phyloP scores from a whole-genome alignment of 2,329 filamentous ascomycete species.

The Epichloe baconii region DNA sequence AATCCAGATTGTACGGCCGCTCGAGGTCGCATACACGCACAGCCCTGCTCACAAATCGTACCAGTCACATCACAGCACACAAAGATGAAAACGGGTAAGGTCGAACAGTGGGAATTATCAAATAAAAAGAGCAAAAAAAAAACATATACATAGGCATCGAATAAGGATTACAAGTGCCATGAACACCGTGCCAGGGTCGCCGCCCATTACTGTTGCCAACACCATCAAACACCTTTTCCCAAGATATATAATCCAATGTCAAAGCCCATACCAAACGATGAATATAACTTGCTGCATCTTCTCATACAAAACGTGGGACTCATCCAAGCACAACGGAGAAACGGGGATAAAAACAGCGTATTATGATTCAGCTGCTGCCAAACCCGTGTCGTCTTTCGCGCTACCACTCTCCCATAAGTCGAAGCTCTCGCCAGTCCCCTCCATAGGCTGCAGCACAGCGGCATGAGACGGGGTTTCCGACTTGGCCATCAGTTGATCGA shows the following conservation, averaged over 20 bases:
- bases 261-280: neutral
- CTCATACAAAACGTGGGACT: neutral
- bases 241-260: neutral
- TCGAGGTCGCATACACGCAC: no score
- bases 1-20: no score
- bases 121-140: neutral
- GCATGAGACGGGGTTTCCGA: constrained; percentile 28
- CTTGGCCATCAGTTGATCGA: constrained; percentile 26
- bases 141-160: no score
- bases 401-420: constrained; percentile 61
- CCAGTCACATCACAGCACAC: no score
- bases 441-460: constrained; percentile 38
- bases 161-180: neutral
- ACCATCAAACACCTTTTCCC: neutral
- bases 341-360: neutral
- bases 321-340: neutral
- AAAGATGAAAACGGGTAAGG: no score
- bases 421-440: constrained; percentile 47
- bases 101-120: no score
- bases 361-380: constrained; percentile 13
- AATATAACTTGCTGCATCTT: neutral
- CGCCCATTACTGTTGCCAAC: neutral
- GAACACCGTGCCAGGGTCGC: neutral
- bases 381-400: constrained; percentile 42
- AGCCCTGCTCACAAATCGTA: no score